Evolutionary conservation across 2,329 filamentous ascomycete genomes (phyloP).

Genomic region (Aspergillus sp.): DNA sequence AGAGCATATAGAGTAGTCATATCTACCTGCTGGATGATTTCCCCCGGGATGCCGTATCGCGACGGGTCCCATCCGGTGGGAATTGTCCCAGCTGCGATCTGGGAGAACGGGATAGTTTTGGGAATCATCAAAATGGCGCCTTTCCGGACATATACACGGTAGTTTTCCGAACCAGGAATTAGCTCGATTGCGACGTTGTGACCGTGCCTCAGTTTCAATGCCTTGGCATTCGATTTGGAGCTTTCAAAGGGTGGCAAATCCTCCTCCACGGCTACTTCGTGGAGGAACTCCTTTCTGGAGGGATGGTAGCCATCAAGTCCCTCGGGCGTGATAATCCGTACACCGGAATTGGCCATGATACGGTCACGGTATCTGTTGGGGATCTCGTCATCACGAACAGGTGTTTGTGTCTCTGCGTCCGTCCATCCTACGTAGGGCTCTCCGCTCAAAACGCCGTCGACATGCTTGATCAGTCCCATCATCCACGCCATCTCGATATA

Average conservation of each 20-base stretch:
- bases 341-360: slow-evolving; percentile 89
- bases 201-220: slow-evolving; percentile 34
- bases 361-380: slow-evolving; percentile 9
- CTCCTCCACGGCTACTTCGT: slow-evolving; percentile 84
- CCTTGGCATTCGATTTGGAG: slow-evolving; percentile 13
- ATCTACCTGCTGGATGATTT: slow-evolving; percentile 64
- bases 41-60: slow-evolving; percentile 89
- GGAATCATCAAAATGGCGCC: slow-evolving; percentile 78
- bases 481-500: slow-evolving; percentile 99
- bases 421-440: slow-evolving; percentile 84
- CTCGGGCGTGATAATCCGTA: slow-evolving; percentile 91
- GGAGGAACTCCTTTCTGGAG: slow-evolving; percentile 74
- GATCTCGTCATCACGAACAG: slow-evolving; percentile 14
- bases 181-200: slow-evolving; percentile 36
- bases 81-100: slow-evolving; percentile 14
- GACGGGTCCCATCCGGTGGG: slow-evolving; percentile 94
- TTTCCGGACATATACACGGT: slow-evolving; percentile 61
- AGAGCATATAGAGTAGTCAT: slow-evolving; percentile 17
- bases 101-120: slow-evolving; percentile 16
- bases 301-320: slow-evolving; percentile 45
- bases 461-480: slow-evolving; percentile 98
- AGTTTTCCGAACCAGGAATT: slow-evolving; percentile 84
- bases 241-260: slow-evolving; percentile 18
- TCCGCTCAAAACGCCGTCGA: slow-evolving; percentile 92
- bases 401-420: slow-evolving; percentile 8